Evolutionary conservation across 1,284 basidiomycete genomes (phyloP), one percentile per base, ranked within the genome.

Genomic region (Hemileia vastatrix): DNA sequence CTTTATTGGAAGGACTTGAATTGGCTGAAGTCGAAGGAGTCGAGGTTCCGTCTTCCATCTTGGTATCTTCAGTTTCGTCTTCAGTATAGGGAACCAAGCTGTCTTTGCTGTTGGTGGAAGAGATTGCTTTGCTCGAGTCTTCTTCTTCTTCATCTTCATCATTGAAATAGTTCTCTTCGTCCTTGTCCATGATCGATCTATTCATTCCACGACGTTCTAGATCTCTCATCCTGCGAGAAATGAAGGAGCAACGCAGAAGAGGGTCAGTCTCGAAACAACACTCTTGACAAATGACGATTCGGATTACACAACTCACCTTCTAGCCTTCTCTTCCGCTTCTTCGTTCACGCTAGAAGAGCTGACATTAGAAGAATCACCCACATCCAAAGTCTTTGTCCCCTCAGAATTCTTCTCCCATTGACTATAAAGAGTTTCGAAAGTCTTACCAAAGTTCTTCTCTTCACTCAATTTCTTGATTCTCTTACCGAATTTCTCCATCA

Each of bases 391-490:
- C 6, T 9, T 43, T 13, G 21, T 27, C 31, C 21, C 47, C 5
- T 93, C 90, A 66, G 85, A 85, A 77, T 92, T 94, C 79, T 92
- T 90, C 76, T 97, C 92, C 83, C 86, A 92, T 59, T 88, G 83
- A 44, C 81, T 78, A 54, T 89, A 83, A 68, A 97, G 83, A 43
- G 83, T 80, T 49, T 82, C 80, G 76, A 93, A 90, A 50, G 85
- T 81, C n/a, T n/a, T n/a, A n/a, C n/a, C n/a, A n/a, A n/a, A n/a
- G 61, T 82, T 79, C 1, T 80, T 80, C 31, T 81, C 81, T 68
- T 82, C 78, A 0, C 86, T 81, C 15, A 97, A 80, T 56, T 79
- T 79, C 45, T 83, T 82, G 63, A 97, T 79, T 48, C 82, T 79
- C 0, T 80, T 78, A 64, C 84, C 84, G 69, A 92, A 84, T 65